These are phyloP conservation scores for Pelargonium cotyledonis DNA, from an alignment of 441 rosid species.

Conservation along the genomic window DNA sequence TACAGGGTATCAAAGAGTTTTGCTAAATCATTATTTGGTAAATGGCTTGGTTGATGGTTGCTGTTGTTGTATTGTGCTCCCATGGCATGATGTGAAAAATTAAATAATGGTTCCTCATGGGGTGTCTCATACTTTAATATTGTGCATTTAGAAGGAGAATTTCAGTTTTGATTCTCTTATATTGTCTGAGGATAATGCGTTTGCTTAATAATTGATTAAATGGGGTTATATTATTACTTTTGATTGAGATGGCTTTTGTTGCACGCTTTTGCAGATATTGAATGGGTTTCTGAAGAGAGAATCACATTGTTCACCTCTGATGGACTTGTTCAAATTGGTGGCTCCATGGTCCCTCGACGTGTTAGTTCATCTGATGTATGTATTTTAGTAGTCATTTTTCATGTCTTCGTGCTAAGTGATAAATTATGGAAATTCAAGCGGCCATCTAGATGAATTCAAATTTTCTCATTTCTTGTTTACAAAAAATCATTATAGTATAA, in stretches of 20 bases:
- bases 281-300: conserved; percentile 82
- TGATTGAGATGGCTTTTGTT: not conserved
- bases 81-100: not conserved
- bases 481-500: not conserved
- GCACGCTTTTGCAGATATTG: conserved; percentile 39
- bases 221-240: not conserved
- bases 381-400: conserved; percentile 7
- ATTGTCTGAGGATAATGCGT: not conserved
- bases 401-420: not conserved
- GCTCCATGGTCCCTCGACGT: conserved; percentile 72
- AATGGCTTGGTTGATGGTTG: no score
- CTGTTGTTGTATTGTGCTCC: not conserved
- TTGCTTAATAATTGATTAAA: not conserved
- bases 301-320: conserved; percentile 78
- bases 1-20: no score
- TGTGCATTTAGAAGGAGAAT: not conserved
- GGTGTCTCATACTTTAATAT: not conserved
- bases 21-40: no score
- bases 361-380: conserved; percentile 52
- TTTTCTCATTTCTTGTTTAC: no score
- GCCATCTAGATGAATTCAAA: no score
- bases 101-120: not conserved
- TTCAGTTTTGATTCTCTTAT: not conserved
- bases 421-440: not conserved
- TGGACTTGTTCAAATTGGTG: conserved; percentile 89